Conservation (phyloP, 139 green algal genomes). For the Haematococcus lacustris region DNA sequence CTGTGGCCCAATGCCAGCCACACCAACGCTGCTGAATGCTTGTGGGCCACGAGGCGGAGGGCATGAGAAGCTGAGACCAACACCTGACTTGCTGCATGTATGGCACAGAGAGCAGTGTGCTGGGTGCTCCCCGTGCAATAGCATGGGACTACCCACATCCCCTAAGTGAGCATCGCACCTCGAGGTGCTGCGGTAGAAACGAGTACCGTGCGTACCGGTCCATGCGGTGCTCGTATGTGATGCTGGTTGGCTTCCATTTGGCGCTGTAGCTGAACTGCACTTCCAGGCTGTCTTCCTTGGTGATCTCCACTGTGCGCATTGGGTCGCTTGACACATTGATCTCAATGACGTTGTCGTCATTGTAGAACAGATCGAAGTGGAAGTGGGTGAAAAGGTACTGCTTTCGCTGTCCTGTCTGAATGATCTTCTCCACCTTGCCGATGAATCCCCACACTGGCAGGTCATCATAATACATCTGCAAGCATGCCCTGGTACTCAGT, state of each 20-base stretch:
- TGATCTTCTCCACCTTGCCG: constrained; percentile 71
- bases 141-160: too few species aligned
- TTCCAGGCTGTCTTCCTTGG: constrained; percentile 6
- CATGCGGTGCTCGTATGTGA: constrained; percentile 75
- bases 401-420: constrained; percentile 19
- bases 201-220: constrained; percentile 84
- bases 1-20: too few species aligned
- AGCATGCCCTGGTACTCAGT: too few species aligned
- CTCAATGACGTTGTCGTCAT: constrained; percentile 79
- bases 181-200: constrained; percentile 88
- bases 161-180: too few species aligned
- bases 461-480: constrained; percentile 87
- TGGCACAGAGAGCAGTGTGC: too few species aligned
- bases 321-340: constrained; percentile 82
- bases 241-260: constrained; percentile 69
- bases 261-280: constrained; percentile 80
- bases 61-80: too few species aligned
- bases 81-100: too few species aligned
- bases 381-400: constrained; percentile 89
- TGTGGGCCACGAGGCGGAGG: too few species aligned
- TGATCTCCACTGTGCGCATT: constrained; percentile 73
- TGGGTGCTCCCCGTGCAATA: too few species aligned
- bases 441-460: constrained; percentile 97
- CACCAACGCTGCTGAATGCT: too few species aligned
- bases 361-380: constrained; percentile 90